Percentiles rank a stretch among this genome's conserved stretches.
phyloP scores from a whole-genome alignment of 23 red algal species.

The Chondrus crispus region DNA sequence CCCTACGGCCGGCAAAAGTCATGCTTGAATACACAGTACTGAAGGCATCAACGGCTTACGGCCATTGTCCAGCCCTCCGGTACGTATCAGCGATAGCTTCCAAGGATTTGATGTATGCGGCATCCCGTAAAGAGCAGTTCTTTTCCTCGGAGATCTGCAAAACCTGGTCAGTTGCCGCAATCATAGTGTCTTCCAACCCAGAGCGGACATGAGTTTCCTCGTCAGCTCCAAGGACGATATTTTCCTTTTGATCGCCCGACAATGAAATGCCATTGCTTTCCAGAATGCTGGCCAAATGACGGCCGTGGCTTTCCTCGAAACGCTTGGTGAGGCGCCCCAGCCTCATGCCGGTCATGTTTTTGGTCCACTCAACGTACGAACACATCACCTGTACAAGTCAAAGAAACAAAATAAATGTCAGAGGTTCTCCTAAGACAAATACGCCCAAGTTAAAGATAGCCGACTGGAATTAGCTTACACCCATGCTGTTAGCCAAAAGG shows the following conservation, averaged over 20 bases:
- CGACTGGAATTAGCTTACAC: slow-evolving; percentile 55
- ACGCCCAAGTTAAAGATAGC: not conserved
- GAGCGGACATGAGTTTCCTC: slow-evolving; percentile 82
- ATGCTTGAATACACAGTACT: no score
- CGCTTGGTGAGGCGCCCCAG: slow-evolving; percentile 89
- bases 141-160: slow-evolving; percentile 64
- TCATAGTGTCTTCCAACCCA: slow-evolving; percentile 96
- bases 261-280: slow-evolving; percentile 87
- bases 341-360: slow-evolving; percentile 91
- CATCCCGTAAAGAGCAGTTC: slow-evolving; percentile 59
- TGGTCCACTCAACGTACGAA: slow-evolving; percentile 96
- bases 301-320: slow-evolving; percentile 82
- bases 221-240: slow-evolving; percentile 78
- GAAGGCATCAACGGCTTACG: no score
- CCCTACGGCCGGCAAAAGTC: no score
- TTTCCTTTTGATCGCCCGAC: slow-evolving; percentile 52
- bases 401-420: not conserved
- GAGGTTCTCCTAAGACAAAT: not conserved
- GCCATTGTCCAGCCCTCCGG: slow-evolving; percentile 48
- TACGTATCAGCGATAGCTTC: slow-evolving; percentile 64
- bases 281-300: slow-evolving; percentile 61
- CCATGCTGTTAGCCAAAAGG: slow-evolving; percentile 88
- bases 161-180: slow-evolving; percentile 60
- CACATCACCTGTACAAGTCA: slow-evolving; percentile 26
- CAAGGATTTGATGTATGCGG: slow-evolving; percentile 75